These are phyloP conservation scores for Mortierella sp. DNA, from an alignment of 371 early-diverging fungal species.

Conservation along the genomic window DNA sequence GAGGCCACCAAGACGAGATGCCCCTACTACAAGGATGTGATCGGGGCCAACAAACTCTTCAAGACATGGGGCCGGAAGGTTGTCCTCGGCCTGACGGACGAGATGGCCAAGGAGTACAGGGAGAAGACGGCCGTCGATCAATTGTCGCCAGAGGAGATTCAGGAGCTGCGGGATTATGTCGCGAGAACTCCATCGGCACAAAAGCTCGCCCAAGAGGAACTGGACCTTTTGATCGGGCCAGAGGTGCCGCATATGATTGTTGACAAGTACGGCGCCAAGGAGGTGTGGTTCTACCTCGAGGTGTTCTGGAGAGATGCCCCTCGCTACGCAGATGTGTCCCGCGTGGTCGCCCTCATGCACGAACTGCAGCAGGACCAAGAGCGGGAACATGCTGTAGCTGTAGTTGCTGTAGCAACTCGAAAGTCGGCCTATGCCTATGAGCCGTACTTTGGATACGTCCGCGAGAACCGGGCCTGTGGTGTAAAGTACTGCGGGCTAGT, in stretches of 20 bases:
- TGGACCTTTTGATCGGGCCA: constrained; percentile 15
- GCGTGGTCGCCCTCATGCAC: constrained; percentile 18
- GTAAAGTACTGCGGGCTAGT: constrained; percentile 1
- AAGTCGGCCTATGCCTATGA: background rate
- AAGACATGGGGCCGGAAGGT: background rate
- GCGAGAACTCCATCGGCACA: constrained; percentile 2
- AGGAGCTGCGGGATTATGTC: constrained; percentile 6
- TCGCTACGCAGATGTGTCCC: constrained; percentile 33
- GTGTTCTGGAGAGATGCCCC: constrained; percentile 37
- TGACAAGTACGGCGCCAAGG: constrained; percentile 22
- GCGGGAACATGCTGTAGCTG: background rate
- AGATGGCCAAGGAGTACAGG: constrained; percentile 23
- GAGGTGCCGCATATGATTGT: background rate
- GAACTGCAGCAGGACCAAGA: constrained; percentile 16
- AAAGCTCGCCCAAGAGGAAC: constrained; percentile 17
- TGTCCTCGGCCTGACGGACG: constrained; percentile 22
- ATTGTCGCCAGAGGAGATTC: background rate
- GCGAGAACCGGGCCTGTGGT: constrained; percentile 22
- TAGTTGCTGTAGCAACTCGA: background rate
- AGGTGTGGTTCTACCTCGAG: background rate
- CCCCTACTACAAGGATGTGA: constrained; percentile 25
- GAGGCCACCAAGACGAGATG: too few relatives aligned
- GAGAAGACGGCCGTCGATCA: constrained; percentile 6
- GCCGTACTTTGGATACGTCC: constrained; percentile 23
- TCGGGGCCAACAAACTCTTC: background rate